These are phyloP conservation scores for Sugiyamaella paludigena DNA, from an alignment of 1,139 yeast species.

Conservation along the genomic window DNA sequence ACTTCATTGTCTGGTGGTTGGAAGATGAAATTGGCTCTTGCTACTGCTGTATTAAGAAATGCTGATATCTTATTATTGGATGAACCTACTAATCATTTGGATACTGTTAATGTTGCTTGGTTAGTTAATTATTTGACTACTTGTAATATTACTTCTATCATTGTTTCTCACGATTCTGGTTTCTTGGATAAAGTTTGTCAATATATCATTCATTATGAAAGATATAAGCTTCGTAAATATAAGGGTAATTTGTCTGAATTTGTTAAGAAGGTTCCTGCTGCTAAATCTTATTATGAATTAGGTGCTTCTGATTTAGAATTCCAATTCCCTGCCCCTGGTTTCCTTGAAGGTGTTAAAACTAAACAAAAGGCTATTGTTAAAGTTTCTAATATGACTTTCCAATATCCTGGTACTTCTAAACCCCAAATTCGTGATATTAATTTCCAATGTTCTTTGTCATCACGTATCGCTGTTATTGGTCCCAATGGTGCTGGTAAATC, in stretches of 20 bases:
- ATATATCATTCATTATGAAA: constrained; percentile 99
- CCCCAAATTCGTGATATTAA: constrained; percentile 88
- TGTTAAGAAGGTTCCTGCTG: constrained; percentile 98
- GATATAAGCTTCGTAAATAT: constrained; percentile 99
- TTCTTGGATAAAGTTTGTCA: constrained; percentile 97
- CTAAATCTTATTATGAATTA: constrained; percentile 96
- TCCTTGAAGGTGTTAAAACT: constrained; percentile 99
- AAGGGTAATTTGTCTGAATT: constrained; percentile 99
- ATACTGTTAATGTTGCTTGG: constrained; percentile 99
- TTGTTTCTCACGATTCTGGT: constrained; percentile 99
- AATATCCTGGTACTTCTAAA: constrained; percentile 96
- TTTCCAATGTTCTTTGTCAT: constrained; percentile 98
- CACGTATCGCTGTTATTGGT: constrained; percentile 99
- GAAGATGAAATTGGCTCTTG: constrained; percentile 99
- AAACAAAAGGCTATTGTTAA: constrained; percentile 99
- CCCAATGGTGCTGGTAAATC: constrained; percentile 99
- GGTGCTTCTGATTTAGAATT: constrained; percentile 97
- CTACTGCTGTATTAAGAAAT: constrained; percentile 98
- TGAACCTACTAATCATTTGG: constrained; percentile 99
- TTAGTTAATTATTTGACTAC: constrained; percentile 97
- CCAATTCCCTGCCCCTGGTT: constrained; percentile 99
- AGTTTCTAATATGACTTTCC: constrained; percentile 95
- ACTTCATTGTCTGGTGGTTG: constrained; percentile 99
- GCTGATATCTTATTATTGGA: constrained; percentile 97
- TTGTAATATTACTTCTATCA: constrained; percentile 96